These are phyloP conservation scores for Gautieria morchelliformis DNA, from an alignment of 768 basidiomycete species.

Conservation along the genomic window DNA sequence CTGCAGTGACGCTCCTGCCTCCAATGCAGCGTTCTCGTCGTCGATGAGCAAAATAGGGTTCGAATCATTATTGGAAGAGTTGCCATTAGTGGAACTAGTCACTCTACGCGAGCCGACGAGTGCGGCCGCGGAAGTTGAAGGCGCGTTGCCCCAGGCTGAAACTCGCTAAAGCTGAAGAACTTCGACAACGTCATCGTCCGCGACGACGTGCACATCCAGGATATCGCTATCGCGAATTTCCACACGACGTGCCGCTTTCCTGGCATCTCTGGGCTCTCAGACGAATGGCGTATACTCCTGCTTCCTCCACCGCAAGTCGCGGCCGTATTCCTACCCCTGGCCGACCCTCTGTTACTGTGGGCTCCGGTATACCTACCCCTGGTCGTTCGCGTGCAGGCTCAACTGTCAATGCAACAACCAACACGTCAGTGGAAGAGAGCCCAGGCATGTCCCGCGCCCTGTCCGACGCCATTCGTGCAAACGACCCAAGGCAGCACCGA, in stretches of 20 bases:
- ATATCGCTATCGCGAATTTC: background rate
- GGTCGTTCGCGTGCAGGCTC: slow-evolving; percentile 54
- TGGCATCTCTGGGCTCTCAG: slow-evolving; percentile 4
- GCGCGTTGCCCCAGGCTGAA: background rate
- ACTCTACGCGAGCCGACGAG: background rate
- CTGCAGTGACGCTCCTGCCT: background rate
- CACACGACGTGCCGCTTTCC: background rate
- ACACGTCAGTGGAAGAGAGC: slow-evolving; percentile 28
- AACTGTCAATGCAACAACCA: slow-evolving; percentile 22
- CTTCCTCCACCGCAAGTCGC: background rate
- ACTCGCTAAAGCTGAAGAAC: background rate
- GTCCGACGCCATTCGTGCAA: slow-evolving; percentile 69
- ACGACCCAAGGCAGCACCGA: slow-evolving; percentile 70
- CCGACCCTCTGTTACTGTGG: background rate
- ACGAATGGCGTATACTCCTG: slow-evolving; percentile 6
- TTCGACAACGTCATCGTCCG: background rate
- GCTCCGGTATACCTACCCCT: slow-evolving; percentile 54
- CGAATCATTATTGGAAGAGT: background rate
- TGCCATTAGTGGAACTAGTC: background rate
- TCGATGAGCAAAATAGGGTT: background rate
- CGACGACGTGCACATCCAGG: slow-evolving; percentile 1
- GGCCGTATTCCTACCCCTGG: slow-evolving; percentile 34
- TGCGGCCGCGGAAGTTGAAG: slow-evolving; percentile 1
- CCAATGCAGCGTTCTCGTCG: background rate
- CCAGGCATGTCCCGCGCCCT: slow-evolving; percentile 66